Percentiles rank a stretch among this genome's conserved stretches.
Conservation (phyloP, 768 basidiomycete genomes). For the Rossbeevera mucosa region DNA sequence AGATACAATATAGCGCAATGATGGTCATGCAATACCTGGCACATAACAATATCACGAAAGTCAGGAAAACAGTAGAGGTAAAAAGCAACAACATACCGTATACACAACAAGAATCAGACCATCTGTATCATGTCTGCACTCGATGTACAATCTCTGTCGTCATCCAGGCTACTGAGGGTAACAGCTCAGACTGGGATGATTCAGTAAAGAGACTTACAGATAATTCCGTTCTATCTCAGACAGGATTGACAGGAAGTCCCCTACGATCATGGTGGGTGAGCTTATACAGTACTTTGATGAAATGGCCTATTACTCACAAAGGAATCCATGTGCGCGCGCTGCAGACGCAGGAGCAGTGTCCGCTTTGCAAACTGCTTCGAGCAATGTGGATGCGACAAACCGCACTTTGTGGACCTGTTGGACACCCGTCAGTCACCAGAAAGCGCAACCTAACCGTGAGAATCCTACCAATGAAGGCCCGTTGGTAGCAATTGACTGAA, state of each 20-base stretch:
- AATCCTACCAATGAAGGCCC: constrained; percentile 66
- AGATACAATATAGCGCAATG: no score
- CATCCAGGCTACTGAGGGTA: constrained; percentile 42
- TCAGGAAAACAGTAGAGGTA: not conserved
- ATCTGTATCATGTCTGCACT: constrained; percentile 50
- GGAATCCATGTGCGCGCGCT: constrained; percentile 80
- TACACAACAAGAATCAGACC: constrained; percentile 7
- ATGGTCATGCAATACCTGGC: no score
- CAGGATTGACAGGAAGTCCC: constrained; percentile 89
- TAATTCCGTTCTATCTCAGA: constrained; percentile 92
- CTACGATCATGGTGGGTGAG: constrained; percentile 35
- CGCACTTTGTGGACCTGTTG: constrained; percentile 84
- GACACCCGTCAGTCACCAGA: not conserved
- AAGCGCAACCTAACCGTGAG: not conserved
- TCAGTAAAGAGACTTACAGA: constrained; percentile 45
- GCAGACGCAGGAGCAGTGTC: constrained; percentile 77
- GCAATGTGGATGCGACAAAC: constrained; percentile 85
- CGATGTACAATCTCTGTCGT: constrained; percentile 41
- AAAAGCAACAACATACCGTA: not conserved
- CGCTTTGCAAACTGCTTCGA: constrained; percentile 79
- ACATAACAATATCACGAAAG: constrained; percentile 1
- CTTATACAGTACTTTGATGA: not conserved
- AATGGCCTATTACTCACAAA: constrained; percentile 49
- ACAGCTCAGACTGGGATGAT: constrained; percentile 2
- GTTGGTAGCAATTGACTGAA: constrained; percentile 88